Conservation (phyloP, 306 rosid species). For the Cercis canadensis region DNA sequence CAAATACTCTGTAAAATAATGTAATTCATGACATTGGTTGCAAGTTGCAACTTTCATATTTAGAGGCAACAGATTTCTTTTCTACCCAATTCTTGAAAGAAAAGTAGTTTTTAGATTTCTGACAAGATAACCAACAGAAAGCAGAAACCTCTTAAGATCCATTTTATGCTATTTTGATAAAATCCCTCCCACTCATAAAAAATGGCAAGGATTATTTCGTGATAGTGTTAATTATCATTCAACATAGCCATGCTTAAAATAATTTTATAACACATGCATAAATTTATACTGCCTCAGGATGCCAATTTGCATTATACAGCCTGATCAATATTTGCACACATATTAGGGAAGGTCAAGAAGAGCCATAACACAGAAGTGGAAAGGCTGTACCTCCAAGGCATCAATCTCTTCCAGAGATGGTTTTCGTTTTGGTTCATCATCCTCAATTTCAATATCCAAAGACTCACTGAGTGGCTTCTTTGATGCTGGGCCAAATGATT, state of each 20-base stretch:
- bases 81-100: not conserved
- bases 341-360: constrained; percentile 31
- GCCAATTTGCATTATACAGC: not conserved
- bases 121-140: not conserved
- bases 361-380: constrained; percentile 9
- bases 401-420: constrained; percentile 93
- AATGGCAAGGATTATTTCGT: not conserved
- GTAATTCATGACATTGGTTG: too few species aligned
- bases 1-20: not conserved
- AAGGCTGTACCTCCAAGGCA: constrained; percentile 85
- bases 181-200: not conserved
- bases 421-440: constrained; percentile 85
- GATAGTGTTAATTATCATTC: not conserved
- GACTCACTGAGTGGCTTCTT: constrained; percentile 56
- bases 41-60: not conserved
- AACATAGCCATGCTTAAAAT: not conserved
- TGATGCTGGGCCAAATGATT: constrained; percentile 53
- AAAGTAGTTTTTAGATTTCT: not conserved
- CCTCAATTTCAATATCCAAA: constrained; percentile 75
- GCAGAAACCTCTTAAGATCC: not conserved
- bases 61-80: not conserved
- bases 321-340: not conserved
- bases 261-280: not conserved
- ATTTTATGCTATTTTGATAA: not conserved
- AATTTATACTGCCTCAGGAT: not conserved